Base-by-base conservation (phyloP, 805 yeast species). In the Dipodascus albidus region DNA sequence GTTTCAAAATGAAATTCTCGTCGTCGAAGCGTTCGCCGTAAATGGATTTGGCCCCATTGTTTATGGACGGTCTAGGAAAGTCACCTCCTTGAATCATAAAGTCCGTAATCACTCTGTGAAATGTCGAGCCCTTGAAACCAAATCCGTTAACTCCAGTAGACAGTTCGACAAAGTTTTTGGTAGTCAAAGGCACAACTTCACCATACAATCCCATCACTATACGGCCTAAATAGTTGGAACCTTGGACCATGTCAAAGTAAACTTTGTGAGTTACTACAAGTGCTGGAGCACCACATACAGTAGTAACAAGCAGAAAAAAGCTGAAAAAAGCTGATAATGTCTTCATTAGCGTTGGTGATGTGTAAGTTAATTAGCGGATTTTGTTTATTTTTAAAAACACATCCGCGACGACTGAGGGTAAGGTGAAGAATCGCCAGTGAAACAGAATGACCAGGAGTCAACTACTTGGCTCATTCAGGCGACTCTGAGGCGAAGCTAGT, bases 231-330 rank as follows among this genome's bases (percentile, higher is more conserved):
- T 73, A 63, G 67, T 82, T 72, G 52, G 80, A 93, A 55, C 88
- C 97, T 67, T 87, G 91, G 60, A 80, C 75, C 58, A 90, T 74
- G 67, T 91, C 96, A 62, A 90, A 89, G 72, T 75, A 91, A 35
- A 91, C 96, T 70, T 81, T 82, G 66, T 81, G 78, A 55, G 96
- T 87, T 67, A 87, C 64, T 50, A 71, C 73, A 42, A 85, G 66
- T 33, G 62, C 60, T 51, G 50, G 56, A 47, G 53, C 58, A 23
- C 17, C 50, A 20, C 51, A 56, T 15, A 55, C 51, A 24, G 23
- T n/a, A n/a, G 44, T 19, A 38, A n/a, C n/a, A n/a, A n/a, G n/a
- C n/a, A n/a, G n/a, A n/a, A n/a, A n/a, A n/a, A n/a, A n/a, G n/a
- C 17, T 38, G 20, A 38, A 38, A 14, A 38, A 38, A 14, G 20